Evolutionary conservation across 2,329 filamentous ascomycete genomes (phyloP).

Genomic region (Alternaria ethzedia): DNA sequence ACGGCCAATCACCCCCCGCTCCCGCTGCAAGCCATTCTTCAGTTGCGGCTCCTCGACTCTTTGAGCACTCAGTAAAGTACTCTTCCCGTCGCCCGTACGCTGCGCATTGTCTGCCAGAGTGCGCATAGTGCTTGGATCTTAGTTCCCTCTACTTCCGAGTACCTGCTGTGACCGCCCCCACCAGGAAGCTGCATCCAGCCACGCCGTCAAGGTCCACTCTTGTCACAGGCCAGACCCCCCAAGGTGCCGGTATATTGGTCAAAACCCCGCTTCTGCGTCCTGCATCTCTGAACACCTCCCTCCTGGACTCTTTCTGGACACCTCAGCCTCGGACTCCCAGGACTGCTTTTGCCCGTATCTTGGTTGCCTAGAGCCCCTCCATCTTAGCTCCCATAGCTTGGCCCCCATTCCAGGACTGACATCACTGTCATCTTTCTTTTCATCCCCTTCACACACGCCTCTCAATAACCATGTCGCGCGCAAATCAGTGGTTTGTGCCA

Average conservation of each 20-base stretch:
- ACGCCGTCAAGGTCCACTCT: constrained; percentile 39
- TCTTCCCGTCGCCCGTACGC: constrained; percentile 31
- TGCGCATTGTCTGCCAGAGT: constrained; percentile 16
- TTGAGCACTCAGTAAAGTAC: constrained; percentile 8
- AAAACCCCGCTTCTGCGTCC: constrained; percentile 40
- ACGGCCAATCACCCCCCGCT: constrained; percentile 26
- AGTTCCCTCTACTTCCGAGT: constrained; percentile 28
- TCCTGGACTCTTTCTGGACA: constrained; percentile 37
- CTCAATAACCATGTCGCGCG: constrained; percentile 39
- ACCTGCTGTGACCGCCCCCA: constrained; percentile 25
- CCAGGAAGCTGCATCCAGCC: constrained; percentile 34
- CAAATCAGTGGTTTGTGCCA: constrained; percentile 58
- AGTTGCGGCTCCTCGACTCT: constrained; percentile 15
- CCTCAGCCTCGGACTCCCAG: constrained; percentile 30
- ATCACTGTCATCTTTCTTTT: constrained; percentile 47
- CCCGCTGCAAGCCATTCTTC: constrained; percentile 27
- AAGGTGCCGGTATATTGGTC: constrained; percentile 49
- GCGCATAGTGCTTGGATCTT: constrained; percentile 25
- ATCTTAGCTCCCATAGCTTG: constrained; percentile 44
- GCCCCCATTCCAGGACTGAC: constrained; percentile 43
- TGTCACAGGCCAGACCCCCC: constrained; percentile 30
- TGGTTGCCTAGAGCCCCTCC: constrained; percentile 40
- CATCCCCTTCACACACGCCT: constrained; percentile 24
- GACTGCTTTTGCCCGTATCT: constrained; percentile 29
- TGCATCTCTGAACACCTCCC: constrained; percentile 30